Conservation (phyloP, 2,329 filamentous ascomycete species). For the Furcasterigmium sp. region DNA sequence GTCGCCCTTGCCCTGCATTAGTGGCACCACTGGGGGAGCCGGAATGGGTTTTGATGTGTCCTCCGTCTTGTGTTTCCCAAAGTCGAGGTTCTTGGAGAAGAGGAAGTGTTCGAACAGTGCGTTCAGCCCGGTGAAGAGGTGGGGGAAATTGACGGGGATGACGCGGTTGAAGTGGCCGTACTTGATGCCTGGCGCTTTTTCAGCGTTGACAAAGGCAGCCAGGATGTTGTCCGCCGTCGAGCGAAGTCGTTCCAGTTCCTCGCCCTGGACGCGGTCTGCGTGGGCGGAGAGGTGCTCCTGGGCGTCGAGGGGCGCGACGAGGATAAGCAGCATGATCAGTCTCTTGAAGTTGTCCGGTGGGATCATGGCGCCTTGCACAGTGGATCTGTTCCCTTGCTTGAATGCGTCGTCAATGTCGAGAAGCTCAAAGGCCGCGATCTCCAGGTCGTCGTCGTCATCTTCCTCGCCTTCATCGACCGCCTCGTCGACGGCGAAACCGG, state of each 20-base stretch:
- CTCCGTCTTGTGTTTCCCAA: constrained; percentile 46
- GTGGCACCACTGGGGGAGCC: constrained; percentile 34
- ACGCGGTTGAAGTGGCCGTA: constrained; percentile 57
- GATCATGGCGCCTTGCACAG: constrained; percentile 61
- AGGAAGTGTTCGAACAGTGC: constrained; percentile 71
- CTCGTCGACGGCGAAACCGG: constrained; percentile 42
- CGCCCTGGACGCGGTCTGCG: constrained; percentile 47
- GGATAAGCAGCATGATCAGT: constrained; percentile 63
- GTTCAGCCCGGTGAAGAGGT: constrained; percentile 62
- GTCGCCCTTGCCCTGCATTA: constrained; percentile 47
- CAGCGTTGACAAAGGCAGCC: constrained; percentile 59
- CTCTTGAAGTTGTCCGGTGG: constrained; percentile 69
- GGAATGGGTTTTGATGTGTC: constrained; percentile 4
- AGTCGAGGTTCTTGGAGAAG: constrained; percentile 66
- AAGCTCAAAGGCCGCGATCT: constrained; percentile 63
- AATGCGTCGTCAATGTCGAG: constrained; percentile 60
- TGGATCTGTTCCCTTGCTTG: constrained; percentile 42
- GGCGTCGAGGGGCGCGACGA: constrained; percentile 58
- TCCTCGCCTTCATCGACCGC: constrained; percentile 34
- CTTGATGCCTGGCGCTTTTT: constrained; percentile 57
- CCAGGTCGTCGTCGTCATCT: constrained; percentile 52
- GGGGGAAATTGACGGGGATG: constrained; percentile 56
- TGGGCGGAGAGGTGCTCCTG: constrained; percentile 62
- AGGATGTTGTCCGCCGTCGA: constrained; percentile 60
- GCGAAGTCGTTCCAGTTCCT: constrained; percentile 53